Evolutionary conservation across 176 grass and related monocot species (phyloP).

Genomic region (Phyllostachys edulis): DNA sequence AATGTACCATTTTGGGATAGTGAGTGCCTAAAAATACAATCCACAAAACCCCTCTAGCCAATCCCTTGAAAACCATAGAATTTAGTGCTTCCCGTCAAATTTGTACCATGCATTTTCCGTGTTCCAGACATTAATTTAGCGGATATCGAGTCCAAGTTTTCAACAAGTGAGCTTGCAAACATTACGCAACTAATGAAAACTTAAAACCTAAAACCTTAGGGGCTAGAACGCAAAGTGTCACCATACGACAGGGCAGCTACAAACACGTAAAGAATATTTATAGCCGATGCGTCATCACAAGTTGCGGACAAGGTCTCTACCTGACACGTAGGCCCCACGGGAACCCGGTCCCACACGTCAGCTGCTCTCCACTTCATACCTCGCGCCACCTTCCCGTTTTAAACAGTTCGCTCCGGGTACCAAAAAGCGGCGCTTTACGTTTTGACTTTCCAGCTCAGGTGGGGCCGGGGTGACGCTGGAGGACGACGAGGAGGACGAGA

Average conservation of each 20-base stretch:
- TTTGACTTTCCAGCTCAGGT: conserved; percentile 5
- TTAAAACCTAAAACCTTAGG: too few relatives aligned
- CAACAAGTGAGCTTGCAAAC: too few relatives aligned
- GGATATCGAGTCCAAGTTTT: too few relatives aligned
- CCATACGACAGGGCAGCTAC: background rate
- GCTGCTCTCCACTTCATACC: background rate
- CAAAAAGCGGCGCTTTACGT: background rate
- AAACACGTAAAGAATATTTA: background rate
- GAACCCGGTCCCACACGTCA: background rate
- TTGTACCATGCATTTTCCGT: too few relatives aligned
- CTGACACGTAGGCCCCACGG: background rate
- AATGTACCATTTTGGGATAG: too few relatives aligned
- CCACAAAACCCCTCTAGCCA: too few relatives aligned
- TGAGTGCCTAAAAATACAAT: too few relatives aligned
- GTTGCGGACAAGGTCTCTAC: background rate
- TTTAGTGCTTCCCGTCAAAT: too few relatives aligned
- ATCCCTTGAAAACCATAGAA: too few relatives aligned
- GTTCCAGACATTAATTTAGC: too few relatives aligned
- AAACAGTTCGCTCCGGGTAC: background rate
- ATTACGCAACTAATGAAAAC: too few relatives aligned
- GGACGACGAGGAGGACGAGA: background rate
- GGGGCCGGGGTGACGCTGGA: background rate
- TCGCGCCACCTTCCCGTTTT: background rate
- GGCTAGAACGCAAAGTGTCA: background rate
- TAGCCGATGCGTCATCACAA: background rate